Evolutionary conservation across 768 basidiomycete species (phyloP).

Genomic region (Rhizopogon vulgaris): DNA sequence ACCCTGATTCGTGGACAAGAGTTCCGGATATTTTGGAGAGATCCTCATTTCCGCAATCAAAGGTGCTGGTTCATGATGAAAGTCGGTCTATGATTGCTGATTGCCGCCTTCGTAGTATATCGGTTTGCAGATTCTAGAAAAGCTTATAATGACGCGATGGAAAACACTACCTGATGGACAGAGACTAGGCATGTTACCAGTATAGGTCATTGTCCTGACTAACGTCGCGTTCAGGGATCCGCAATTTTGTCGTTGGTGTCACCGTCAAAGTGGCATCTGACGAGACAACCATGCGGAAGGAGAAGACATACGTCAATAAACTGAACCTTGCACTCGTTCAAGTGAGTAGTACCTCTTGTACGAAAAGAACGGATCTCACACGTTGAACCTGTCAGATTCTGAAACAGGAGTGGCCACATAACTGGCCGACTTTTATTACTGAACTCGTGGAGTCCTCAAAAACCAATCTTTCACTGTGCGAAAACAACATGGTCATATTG

Average conservation of each 20-base stretch:
- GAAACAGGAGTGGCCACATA: slow-evolving; percentile 99
- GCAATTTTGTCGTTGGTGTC: slow-evolving; percentile 92
- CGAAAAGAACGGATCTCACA: neutral
- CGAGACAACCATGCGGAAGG: slow-evolving; percentile 79
- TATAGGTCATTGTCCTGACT: slow-evolving; percentile 7
- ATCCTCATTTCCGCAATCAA: slow-evolving; percentile 80
- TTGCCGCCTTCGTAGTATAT: slow-evolving; percentile 61
- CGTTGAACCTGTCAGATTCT: slow-evolving; percentile 58
- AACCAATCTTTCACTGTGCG: slow-evolving; percentile 92
- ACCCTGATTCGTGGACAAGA: slow-evolving; percentile 94
- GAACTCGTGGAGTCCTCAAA: slow-evolving; percentile 97
- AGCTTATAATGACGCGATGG: slow-evolving; percentile 91
- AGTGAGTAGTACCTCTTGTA: slow-evolving; percentile 36
- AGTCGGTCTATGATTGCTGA: slow-evolving; percentile 4
- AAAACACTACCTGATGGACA: slow-evolving; percentile 93
- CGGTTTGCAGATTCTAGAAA: slow-evolving; percentile 94
- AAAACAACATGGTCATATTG: slow-evolving; percentile 99
- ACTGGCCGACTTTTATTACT: slow-evolving; percentile 96
- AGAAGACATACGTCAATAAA: slow-evolving; percentile 95
- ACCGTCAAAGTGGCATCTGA: slow-evolving; percentile 93
- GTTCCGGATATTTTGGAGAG: slow-evolving; percentile 91
- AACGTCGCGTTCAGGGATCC: slow-evolving; percentile 56
- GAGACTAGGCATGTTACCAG: slow-evolving; percentile 58
- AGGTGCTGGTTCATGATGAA: slow-evolving; percentile 37
- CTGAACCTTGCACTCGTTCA: slow-evolving; percentile 94